These are phyloP conservation scores for Fibroporia radiculosa DNA, from an alignment of 768 basidiomycete species.

Conservation along the genomic window DNA sequence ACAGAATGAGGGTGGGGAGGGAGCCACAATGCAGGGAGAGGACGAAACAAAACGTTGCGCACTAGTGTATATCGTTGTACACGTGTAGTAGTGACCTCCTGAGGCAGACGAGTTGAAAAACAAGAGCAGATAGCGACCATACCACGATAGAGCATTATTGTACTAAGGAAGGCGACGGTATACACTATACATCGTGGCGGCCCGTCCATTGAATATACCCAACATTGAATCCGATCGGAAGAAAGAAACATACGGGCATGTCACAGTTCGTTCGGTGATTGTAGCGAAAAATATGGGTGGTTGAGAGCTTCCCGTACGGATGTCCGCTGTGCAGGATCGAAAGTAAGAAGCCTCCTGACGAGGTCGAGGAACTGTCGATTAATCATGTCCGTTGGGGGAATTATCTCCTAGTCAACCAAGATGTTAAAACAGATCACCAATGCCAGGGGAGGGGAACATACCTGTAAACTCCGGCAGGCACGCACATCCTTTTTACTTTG, in stretches of 20 bases:
- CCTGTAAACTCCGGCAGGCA: conserved; percentile 70
- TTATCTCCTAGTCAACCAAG: conserved; percentile 58
- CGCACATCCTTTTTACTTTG: conserved; percentile 94
- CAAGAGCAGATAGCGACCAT: conserved; percentile 16
- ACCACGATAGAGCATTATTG: conserved; percentile 19
- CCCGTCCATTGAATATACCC: conserved; percentile 18
- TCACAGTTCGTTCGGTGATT: conserved; percentile 63
- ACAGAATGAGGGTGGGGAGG: conserved; percentile 4
- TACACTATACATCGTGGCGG: conserved; percentile 16
- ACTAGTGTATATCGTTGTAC: conserved; percentile 24
- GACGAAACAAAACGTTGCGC: conserved; percentile 15
- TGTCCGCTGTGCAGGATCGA: conserved; percentile 85
- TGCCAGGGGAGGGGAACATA: conserved; percentile 29
- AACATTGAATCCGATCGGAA: conserved; percentile 13
- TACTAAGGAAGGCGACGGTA: conserved; percentile 17
- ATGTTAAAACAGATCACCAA: background rate
- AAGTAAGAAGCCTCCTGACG: conserved; percentile 78
- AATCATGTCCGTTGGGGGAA: conserved; percentile 63
- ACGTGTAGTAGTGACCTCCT: conserved; percentile 18
- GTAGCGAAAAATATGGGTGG: conserved; percentile 78
- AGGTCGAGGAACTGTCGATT: conserved; percentile 84
- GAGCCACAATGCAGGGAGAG: conserved; percentile 10
- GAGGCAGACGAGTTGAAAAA: conserved; percentile 12
- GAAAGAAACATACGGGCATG: conserved; percentile 6
- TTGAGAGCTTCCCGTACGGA: conserved; percentile 81